These are phyloP conservation scores for Nectriaceae sp. DNA, from an alignment of 2,329 filamentous ascomycete genomes.

Conservation along the genomic window DNA sequence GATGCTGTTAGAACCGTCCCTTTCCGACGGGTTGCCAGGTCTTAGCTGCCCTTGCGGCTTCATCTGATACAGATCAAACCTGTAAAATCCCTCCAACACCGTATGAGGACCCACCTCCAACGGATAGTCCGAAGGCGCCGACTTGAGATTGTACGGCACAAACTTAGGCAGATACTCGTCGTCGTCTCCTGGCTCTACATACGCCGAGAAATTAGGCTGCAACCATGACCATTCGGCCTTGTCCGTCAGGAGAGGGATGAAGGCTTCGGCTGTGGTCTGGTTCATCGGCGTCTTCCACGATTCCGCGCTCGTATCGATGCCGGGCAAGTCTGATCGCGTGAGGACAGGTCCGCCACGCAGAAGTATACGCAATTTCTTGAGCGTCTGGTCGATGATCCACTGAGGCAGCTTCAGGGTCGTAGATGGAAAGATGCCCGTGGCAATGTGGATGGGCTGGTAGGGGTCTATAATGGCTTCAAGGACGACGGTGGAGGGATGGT, in stretches of 20 bases:
- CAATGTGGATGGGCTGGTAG: too few relatives aligned
- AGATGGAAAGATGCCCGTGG: not conserved
- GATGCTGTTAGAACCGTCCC: too few relatives aligned
- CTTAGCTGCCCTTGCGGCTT: not conserved
- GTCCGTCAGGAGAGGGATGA: not conserved
- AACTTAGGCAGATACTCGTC: not conserved
- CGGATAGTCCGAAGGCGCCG: not conserved
- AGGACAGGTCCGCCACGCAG: not conserved
- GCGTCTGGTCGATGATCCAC: not conserved
- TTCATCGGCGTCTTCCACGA: not conserved
- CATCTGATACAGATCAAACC: not conserved
- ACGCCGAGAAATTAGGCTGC: not conserved
- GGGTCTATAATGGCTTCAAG: too few relatives aligned
- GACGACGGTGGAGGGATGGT: too few relatives aligned
- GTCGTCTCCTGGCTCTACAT: not conserved
- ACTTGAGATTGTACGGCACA: not conserved
- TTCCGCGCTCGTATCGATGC: not conserved
- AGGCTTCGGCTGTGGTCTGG: not conserved
- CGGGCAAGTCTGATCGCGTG: not conserved
- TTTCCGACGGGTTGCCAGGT: not conserved
- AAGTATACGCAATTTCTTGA: not conserved
- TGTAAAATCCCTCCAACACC: not conserved
- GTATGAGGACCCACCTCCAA: not conserved
- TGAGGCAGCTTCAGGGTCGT: not conserved
- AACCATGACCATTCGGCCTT: not conserved